These are phyloP conservation scores for Xylaria sp. DNA, from an alignment of 2,329 filamentous ascomycete species.

Conservation along the genomic window DNA sequence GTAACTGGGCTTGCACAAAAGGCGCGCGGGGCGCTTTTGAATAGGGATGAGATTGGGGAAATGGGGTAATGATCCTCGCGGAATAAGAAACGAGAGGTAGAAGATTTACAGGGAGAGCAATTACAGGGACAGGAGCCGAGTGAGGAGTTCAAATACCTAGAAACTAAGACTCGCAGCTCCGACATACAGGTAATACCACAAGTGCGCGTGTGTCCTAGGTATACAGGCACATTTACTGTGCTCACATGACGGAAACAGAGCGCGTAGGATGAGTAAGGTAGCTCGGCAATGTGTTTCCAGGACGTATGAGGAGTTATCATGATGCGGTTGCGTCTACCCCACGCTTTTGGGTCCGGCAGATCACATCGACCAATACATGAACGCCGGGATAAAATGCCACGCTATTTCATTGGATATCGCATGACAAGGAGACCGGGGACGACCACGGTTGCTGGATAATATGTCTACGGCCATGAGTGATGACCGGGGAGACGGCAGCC, in stretches of 20 bases:
- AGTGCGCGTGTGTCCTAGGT: not conserved
- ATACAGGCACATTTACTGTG: not conserved
- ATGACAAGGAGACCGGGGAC: not conserved
- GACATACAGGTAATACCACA: not conserved
- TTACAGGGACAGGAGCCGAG: too few species aligned
- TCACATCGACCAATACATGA: constrained; percentile 36
- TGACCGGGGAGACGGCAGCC: not conserved
- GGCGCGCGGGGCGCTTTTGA: not conserved
- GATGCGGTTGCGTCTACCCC: constrained; percentile 36
- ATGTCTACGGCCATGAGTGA: not conserved
- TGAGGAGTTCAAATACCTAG: not conserved
- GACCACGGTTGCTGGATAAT: constrained; percentile 10
- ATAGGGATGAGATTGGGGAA: too few species aligned
- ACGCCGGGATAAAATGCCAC: constrained; percentile 35
- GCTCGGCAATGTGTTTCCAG: not conserved
- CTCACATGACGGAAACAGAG: not conserved
- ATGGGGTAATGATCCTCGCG: not conserved
- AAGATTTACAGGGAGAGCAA: too few species aligned
- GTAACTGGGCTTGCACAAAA: not conserved
- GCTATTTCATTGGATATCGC: not conserved
- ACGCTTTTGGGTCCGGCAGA: constrained; percentile 39
- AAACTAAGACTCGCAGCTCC: not conserved
- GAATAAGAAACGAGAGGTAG: not conserved
- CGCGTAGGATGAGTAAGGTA: constrained; percentile 1
- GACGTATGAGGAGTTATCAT: constrained; percentile 17